A percentile compares a stretch with the other conserved stretches of the same genome.
Conservation (phyloP, 208 protist species). For the Crithidia fasciculata region DNA sequence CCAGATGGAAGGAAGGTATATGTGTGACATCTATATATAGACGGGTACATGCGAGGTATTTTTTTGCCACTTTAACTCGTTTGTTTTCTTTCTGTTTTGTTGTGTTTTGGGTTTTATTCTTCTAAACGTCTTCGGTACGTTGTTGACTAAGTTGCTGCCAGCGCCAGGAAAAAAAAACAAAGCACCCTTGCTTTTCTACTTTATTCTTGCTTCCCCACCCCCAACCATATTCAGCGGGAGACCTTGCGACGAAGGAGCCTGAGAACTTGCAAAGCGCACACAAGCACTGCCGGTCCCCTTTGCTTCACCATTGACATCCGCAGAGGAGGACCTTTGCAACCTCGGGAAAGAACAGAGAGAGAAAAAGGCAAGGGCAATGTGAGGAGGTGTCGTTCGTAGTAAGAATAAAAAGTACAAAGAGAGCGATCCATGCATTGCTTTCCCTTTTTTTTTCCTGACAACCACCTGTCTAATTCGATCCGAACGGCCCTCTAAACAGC, state of each 20-base stretch:
- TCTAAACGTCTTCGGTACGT: not conserved
- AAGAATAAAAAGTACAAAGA: no score
- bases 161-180: slow-evolving; percentile 5
- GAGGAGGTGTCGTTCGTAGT: no score
- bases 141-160: not conserved
- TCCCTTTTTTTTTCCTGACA: not conserved
- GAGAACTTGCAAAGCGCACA: not conserved
- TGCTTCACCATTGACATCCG: not conserved
- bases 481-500: not conserved
- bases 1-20: not conserved
- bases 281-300: not conserved
- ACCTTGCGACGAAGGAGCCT: not conserved
- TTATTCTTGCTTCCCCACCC: not conserved
- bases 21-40: not conserved
- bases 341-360: no score
- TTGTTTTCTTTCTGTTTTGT: not conserved
- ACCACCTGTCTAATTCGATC: not conserved
- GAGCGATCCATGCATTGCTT: no score
- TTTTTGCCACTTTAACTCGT: not conserved
- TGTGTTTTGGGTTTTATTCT: not conserved
- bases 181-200: not conserved
- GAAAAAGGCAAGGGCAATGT: no score
- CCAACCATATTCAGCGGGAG: not conserved
- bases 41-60: not conserved
- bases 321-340: not conserved